Percentiles rank a stretch among this genome's conserved stretches.
Conservation (phyloP, 129 eudicot species). For the Lactuca saligna region DNA sequence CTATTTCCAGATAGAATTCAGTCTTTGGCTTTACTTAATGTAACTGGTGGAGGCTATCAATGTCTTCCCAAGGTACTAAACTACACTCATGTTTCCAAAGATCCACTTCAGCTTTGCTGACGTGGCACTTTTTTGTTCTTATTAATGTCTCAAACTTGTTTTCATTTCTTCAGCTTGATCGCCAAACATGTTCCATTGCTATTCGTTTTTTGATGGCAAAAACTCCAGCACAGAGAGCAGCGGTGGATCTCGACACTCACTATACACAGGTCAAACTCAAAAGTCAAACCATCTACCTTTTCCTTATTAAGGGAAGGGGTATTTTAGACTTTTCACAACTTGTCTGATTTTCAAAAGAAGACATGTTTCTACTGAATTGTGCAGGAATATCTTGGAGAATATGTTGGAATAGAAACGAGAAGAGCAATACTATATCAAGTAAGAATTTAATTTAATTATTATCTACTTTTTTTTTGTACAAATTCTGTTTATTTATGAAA, state of each 20-base stretch:
- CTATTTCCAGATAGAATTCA: constrained; percentile 69
- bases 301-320: too few species aligned
- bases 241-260: constrained; percentile 96
- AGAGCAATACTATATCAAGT: constrained; percentile 77
- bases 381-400: constrained; percentile 92
- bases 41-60: constrained; percentile 93
- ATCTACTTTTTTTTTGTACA: constrained; percentile 4
- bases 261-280: constrained; percentile 57
- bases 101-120: too few species aligned
- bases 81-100: too few species aligned
- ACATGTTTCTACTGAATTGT: constrained; percentile 7
- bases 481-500: constrained; percentile 8
- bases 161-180: constrained; percentile 61
- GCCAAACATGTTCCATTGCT: constrained; percentile 71
- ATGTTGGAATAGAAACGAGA: constrained; percentile 62
- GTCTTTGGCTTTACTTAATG: constrained; percentile 91
- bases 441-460: constrained; percentile 29
- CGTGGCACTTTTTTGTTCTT: too few species aligned
- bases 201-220: constrained; percentile 87
- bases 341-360: not conserved
- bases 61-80: constrained; percentile 84
- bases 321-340: not conserved
- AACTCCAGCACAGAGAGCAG: constrained; percentile 97
- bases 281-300: too few species aligned
- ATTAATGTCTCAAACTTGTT: too few species aligned